phyloP scores from a whole-genome alignment of 2,329 filamentous ascomycete genomes.

The Ascochyta rabiei region DNA sequence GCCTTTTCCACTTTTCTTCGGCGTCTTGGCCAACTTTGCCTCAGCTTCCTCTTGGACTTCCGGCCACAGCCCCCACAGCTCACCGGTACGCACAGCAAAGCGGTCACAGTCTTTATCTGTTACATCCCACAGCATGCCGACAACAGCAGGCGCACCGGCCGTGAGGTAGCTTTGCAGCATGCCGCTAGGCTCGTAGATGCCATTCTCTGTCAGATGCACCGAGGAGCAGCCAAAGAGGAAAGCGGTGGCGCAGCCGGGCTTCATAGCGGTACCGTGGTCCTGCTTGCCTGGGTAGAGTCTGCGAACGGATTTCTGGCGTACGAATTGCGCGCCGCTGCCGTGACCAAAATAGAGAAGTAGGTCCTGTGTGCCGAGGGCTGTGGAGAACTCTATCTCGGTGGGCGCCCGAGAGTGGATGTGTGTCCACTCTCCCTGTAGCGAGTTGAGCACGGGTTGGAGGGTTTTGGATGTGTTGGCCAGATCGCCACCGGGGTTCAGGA shows the following conservation, averaged over 20 bases:
- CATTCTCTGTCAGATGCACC: slow-evolving; percentile 77
- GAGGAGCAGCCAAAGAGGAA: slow-evolving; percentile 96
- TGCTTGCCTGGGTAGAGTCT: slow-evolving; percentile 64
- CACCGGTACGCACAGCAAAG: slow-evolving; percentile 78
- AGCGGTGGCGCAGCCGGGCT: slow-evolving; percentile 70
- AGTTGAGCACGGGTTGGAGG: slow-evolving; percentile 70
- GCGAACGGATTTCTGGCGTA: slow-evolving; percentile 82
- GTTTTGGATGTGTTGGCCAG: slow-evolving; percentile 78
- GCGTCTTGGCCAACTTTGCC: slow-evolving; percentile 30
- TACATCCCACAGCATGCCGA: slow-evolving; percentile 96
- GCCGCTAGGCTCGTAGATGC: slow-evolving; percentile 84
- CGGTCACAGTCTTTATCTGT: slow-evolving; percentile 97
- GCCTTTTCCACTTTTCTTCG: slow-evolving; percentile 37
- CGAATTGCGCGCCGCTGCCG: slow-evolving; percentile 92
- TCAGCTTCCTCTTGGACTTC: slow-evolving; percentile 45
- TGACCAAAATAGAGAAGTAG: slow-evolving; percentile 95
- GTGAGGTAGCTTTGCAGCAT: slow-evolving; percentile 92
- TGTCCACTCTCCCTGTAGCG: slow-evolving; percentile 63
- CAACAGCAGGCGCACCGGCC: slow-evolving; percentile 77
- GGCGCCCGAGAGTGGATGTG: slow-evolving; percentile 72
- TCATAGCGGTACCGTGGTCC: slow-evolving; percentile 16
- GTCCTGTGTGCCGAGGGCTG: slow-evolving; percentile 68
- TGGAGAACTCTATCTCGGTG: slow-evolving; percentile 76
- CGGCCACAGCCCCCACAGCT: slow-evolving; percentile 80
- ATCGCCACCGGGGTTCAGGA: slow-evolving; percentile 89